Evolutionary conservation across 257 asterid species (phyloP).

Genomic region (Capsicum rhomboideum): DNA sequence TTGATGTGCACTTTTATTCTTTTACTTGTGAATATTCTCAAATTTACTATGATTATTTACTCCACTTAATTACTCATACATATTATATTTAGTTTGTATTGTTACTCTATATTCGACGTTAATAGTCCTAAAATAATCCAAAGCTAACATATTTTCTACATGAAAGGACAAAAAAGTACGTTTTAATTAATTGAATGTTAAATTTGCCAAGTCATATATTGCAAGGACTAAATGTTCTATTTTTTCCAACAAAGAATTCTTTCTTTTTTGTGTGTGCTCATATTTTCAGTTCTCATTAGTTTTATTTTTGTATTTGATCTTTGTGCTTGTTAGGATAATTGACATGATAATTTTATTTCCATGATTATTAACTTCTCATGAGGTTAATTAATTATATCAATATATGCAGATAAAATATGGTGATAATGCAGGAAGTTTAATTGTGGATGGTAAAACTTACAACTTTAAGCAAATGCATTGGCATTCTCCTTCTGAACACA

Average conservation of each 20-base stretch:
- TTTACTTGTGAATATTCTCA: neutral
- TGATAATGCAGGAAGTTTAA: constrained; percentile 37
- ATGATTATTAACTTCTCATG: no score
- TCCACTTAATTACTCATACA: neutral
- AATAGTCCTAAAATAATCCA: neutral
- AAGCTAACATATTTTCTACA: neutral
- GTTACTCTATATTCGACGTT: neutral
- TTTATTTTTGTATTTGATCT: no score
- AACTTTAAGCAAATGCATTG: constrained; percentile 64
- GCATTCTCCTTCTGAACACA: constrained; percentile 68
- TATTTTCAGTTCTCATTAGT: no score
- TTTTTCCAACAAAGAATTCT: no score
- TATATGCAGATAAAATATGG: constrained; percentile 64
- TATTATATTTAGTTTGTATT: neutral
- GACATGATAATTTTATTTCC: no score
- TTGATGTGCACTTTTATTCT: neutral
- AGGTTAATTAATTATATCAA: neutral
- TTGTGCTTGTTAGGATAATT: no score
- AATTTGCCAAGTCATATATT: no score
- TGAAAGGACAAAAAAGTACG: neutral
- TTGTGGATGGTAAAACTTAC: constrained; percentile 36
- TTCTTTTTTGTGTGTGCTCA: no score
- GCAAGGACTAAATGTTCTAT: no score
- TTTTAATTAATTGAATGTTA: no score
- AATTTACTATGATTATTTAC: neutral